Conservation (phyloP, 1,284 basidiomycete species). For the Papiliotrema nemorosa region DNA sequence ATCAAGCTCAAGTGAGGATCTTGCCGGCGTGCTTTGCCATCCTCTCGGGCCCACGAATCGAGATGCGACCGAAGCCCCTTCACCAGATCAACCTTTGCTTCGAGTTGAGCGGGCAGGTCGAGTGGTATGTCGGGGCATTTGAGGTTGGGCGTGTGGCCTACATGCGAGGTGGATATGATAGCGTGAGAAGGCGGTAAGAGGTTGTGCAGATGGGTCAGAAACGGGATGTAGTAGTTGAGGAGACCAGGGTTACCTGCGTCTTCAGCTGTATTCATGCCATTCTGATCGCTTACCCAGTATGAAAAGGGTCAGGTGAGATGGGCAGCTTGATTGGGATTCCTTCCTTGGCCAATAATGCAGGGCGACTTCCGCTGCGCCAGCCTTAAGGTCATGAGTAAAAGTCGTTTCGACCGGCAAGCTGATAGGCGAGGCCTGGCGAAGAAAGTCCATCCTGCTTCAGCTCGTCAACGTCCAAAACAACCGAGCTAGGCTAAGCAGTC, state of each 20-base stretch:
- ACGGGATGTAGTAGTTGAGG: conserved; percentile 45
- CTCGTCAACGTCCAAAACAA: too few species aligned
- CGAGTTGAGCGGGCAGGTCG: conserved; percentile 33
- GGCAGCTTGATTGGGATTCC: conserved; percentile 7
- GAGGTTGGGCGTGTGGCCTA: conserved; percentile 40
- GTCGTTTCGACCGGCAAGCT: neutral
- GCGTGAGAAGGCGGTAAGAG: conserved; percentile 40
- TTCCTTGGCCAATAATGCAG: conserved; percentile 38
- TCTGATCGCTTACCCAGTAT: conserved; percentile 29
- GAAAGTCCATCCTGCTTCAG: neutral
- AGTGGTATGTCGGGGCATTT: conserved; percentile 25
- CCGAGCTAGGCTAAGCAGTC: neutral
- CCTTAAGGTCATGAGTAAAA: neutral
- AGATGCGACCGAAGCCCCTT: conserved; percentile 19
- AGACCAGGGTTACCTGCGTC: conserved; percentile 48
- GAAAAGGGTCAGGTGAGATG: conserved; percentile 32
- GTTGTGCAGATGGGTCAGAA: conserved; percentile 37
- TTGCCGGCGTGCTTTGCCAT: neutral
- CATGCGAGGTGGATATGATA: conserved; percentile 42
- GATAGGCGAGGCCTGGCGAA: neutral
- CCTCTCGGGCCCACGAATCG: conserved; percentile 23
- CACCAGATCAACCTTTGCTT: conserved; percentile 44
- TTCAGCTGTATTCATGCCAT: neutral
- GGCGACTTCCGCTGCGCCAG: conserved; percentile 12
- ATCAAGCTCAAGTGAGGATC: conserved; percentile 34